Percentiles rank a stretch among this genome's conserved stretches.
Evolutionary conservation across 805 yeast genomes (phyloP).

Genomic region (Cyberlindnera amylophila): DNA sequence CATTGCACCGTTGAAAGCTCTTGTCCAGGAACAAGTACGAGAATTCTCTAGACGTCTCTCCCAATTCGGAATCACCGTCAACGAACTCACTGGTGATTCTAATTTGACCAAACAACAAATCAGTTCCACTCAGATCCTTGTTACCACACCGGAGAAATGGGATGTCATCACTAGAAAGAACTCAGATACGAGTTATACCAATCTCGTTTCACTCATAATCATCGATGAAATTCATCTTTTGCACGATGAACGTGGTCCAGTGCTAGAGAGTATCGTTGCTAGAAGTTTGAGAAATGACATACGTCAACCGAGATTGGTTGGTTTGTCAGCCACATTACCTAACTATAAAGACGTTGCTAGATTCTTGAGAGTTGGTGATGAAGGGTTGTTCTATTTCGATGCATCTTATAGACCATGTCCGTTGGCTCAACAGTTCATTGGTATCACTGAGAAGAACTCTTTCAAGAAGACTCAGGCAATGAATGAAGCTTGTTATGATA

Average conservation of each 20-base stretch:
- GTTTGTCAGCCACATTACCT: slow-evolving; percentile 90
- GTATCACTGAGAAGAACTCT: slow-evolving; percentile 80
- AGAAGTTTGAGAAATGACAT: slow-evolving; percentile 54
- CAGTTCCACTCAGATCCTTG: slow-evolving; percentile 72
- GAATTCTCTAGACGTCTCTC: slow-evolving; percentile 71
- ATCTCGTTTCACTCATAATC: slow-evolving; percentile 64
- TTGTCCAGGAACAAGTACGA: slow-evolving; percentile 91
- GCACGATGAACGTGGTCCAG: slow-evolving; percentile 96
- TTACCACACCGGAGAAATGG: slow-evolving; percentile 98
- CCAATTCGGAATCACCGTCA: slow-evolving; percentile 65
- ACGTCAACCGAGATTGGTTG: slow-evolving; percentile 65
- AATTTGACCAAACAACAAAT: slow-evolving; percentile 73
- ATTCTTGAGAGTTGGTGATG: slow-evolving; percentile 64
- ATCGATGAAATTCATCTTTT: slow-evolving; percentile 91
- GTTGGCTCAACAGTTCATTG: slow-evolving; percentile 79
- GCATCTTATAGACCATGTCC: slow-evolving; percentile 90
- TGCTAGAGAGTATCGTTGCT: slow-evolving; percentile 81
- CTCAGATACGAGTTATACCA: slow-evolving; percentile 59
- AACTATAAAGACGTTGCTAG: slow-evolving; percentile 83
- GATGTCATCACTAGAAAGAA: slow-evolving; percentile 88
- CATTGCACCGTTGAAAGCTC: slow-evolving; percentile 90
- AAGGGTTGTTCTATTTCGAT: slow-evolving; percentile 78
- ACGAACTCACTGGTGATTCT: slow-evolving; percentile 89
- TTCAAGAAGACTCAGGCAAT: slow-evolving; percentile 74
- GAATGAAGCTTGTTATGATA: slow-evolving; percentile 88